A percentile compares a stretch with the other conserved stretches of the same genome.
These are phyloP conservation scores for Klebsormidium nitens DNA, from an alignment of 139 green algal genomes.

Conservation along the genomic window DNA sequence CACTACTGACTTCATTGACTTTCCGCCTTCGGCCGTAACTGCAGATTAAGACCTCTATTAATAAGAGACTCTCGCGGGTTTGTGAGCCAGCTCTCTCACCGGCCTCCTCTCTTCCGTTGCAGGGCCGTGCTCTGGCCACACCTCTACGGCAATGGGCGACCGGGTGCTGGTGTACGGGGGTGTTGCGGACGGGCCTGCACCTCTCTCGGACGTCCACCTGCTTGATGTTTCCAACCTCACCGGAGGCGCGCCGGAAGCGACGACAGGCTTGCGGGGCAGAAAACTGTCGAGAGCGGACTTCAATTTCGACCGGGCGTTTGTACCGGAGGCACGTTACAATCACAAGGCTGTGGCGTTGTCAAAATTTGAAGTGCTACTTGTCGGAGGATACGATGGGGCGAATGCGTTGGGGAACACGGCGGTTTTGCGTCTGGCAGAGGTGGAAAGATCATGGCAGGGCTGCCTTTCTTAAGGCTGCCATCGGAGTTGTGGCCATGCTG, in stretches of 20 bases:
- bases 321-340: slow-evolving; percentile 14
- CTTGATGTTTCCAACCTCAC: too few species aligned
- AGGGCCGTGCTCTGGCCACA: background rate
- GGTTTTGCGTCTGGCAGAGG: too few species aligned
- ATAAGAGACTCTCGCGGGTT: background rate
- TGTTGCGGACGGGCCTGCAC: too few species aligned
- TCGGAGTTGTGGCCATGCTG: too few species aligned
- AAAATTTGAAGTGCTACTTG: slow-evolving; percentile 4
- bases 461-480: too few species aligned
- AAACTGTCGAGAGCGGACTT: background rate
- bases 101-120: slow-evolving; percentile 1
- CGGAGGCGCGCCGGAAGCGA: slow-evolving; percentile 10
- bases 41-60: background rate
- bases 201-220: too few species aligned
- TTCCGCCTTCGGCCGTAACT: too few species aligned
- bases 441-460: too few species aligned
- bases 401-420: slow-evolving; percentile 11
- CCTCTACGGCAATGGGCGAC: background rate
- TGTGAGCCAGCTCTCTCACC: background rate
- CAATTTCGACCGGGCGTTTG: background rate
- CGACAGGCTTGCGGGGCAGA: background rate
- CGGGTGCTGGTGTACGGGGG: slow-evolving; percentile 11
- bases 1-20: too few species aligned
- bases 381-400: slow-evolving; percentile 11
- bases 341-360: background rate